phyloP scores from a whole-genome alignment of 495 filamentous ascomycete genomes.

The Haplographium delicatum region DNA sequence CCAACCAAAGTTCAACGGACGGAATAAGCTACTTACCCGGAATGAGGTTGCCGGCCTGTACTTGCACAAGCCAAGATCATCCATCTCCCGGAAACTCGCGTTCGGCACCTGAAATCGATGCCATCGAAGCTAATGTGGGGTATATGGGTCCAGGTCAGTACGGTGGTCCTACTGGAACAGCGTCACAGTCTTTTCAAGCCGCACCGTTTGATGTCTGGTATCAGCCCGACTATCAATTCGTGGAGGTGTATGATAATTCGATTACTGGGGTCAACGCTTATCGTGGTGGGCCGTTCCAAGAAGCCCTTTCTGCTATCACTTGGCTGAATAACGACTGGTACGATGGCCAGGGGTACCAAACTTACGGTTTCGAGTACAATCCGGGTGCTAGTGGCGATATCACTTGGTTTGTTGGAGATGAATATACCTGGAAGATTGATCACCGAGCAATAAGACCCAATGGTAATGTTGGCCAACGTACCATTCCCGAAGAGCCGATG shows the following conservation, averaged over 20 bases:
- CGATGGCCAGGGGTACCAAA: conserved; percentile 65
- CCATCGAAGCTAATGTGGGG: conserved; percentile 61
- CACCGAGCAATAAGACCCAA: conserved; percentile 61
- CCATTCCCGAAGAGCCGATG: conserved; percentile 68
- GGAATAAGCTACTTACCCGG: conserved; percentile 66
- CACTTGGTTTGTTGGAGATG: conserved; percentile 63
- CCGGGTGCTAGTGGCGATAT: conserved; percentile 57
- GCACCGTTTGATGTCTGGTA: conserved; percentile 77
- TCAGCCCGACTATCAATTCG: conserved; percentile 60
- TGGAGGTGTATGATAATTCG: conserved; percentile 55
- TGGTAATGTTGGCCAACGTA: conserved; percentile 66
- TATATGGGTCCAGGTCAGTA: conserved; percentile 42
- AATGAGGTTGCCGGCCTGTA: conserved; percentile 69
- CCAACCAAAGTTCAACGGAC: conserved; percentile 67
- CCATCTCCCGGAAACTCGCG: conserved; percentile 65
- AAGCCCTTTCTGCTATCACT: conserved; percentile 67
- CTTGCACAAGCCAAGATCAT: conserved; percentile 61
- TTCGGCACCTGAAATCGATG: conserved; percentile 73
- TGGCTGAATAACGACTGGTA: conserved; percentile 76
- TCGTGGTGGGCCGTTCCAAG: conserved; percentile 63
- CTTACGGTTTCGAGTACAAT: conserved; percentile 67
- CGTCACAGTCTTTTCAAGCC: conserved; percentile 67
- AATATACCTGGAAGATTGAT: conserved; percentile 63
- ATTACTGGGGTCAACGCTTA: conserved; percentile 62
- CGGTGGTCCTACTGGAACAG: conserved; percentile 48